Evolutionary conservation across 1,284 basidiomycete species (phyloP).

Genomic region (Trichosporon asahii): DNA sequence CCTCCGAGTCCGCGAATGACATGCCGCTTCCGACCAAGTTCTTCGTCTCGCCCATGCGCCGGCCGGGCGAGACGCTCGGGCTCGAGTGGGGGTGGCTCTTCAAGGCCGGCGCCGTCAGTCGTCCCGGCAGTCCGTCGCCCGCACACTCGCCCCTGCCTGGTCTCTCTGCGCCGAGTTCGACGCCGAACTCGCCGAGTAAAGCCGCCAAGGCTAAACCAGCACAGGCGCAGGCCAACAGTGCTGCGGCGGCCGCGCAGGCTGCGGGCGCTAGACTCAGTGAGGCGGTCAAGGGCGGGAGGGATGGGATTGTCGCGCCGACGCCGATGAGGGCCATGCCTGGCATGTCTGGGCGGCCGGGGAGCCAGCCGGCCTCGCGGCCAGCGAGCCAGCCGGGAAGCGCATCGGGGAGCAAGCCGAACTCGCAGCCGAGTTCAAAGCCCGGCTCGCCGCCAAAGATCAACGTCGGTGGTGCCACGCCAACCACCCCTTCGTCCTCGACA

Average conservation of each 20-base stretch:
- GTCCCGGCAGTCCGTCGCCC: not conserved
- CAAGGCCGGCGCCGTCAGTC: not conserved
- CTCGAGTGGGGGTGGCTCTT: slow-evolving; percentile 38
- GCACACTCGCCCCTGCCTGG: not conserved
- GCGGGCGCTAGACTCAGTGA: not conserved
- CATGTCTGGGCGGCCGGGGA: no score
- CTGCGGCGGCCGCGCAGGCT: not conserved
- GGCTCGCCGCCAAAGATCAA: not conserved
- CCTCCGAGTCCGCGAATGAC: slow-evolving; percentile 24
- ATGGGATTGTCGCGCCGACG: not conserved
- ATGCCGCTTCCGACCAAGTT: slow-evolving; percentile 37
- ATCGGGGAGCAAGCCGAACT: no score
- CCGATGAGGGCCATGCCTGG: not conserved
- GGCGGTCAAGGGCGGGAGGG: not conserved
- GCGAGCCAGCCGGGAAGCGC: no score
- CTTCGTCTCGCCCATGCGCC: slow-evolving; percentile 35
- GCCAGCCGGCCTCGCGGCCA: no score
- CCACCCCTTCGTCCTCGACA: not conserved
- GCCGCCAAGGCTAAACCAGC: not conserved
- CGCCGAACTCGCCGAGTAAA: not conserved
- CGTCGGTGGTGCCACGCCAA: not conserved
- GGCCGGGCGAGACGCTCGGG: slow-evolving; percentile 37
- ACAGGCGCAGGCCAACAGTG: not conserved
- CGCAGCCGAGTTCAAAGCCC: not conserved
- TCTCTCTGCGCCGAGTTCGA: not conserved